phyloP scores from a whole-genome alignment of 2,329 filamentous ascomycete genomes.

The Chalara sp. region DNA sequence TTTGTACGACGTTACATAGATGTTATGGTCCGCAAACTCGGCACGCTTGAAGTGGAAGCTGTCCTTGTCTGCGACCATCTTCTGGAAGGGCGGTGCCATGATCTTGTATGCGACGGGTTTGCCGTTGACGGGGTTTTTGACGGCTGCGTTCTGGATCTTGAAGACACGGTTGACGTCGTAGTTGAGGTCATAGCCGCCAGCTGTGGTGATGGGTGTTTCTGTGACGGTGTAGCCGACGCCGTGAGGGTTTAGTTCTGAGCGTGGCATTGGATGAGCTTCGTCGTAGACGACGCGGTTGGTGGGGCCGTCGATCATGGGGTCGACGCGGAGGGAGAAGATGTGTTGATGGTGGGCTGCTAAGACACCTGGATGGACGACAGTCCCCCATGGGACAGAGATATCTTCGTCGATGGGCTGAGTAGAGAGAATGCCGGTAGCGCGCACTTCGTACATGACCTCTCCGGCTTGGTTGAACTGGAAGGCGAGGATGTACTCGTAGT shows the following conservation, averaged over 20 bases:
- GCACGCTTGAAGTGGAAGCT: slow-evolving; percentile 42
- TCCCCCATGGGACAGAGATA: slow-evolving; percentile 58
- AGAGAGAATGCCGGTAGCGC: slow-evolving; percentile 61
- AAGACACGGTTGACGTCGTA: slow-evolving; percentile 43
- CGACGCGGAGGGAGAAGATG: slow-evolving; percentile 62
- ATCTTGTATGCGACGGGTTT: slow-evolving; percentile 51
- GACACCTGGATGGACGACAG: slow-evolving; percentile 62
- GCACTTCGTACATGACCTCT: slow-evolving; percentile 59
- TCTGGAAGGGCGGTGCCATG: slow-evolving; percentile 45
- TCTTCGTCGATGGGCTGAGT: slow-evolving; percentile 62
- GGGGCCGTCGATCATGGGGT: slow-evolving; percentile 54
- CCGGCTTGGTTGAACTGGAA: slow-evolving; percentile 68
- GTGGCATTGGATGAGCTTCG: slow-evolving; percentile 54
- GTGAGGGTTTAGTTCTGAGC: slow-evolving; percentile 45
- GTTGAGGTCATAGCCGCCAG: slow-evolving; percentile 41
- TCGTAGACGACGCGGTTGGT: slow-evolving; percentile 49
- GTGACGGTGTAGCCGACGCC: slow-evolving; percentile 42
- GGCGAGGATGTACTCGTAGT: slow-evolving; percentile 69
- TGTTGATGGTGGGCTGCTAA: slow-evolving; percentile 69
- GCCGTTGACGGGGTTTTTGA: slow-evolving; percentile 46
- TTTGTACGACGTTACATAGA: slow-evolving; percentile 48
- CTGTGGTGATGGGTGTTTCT: slow-evolving; percentile 39
- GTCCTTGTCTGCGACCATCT: slow-evolving; percentile 43
- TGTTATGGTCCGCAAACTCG: slow-evolving; percentile 47
- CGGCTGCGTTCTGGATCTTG: slow-evolving; percentile 48